phyloP scores from a whole-genome alignment of 805 yeast genomes.

The Starmerella floris region DNA sequence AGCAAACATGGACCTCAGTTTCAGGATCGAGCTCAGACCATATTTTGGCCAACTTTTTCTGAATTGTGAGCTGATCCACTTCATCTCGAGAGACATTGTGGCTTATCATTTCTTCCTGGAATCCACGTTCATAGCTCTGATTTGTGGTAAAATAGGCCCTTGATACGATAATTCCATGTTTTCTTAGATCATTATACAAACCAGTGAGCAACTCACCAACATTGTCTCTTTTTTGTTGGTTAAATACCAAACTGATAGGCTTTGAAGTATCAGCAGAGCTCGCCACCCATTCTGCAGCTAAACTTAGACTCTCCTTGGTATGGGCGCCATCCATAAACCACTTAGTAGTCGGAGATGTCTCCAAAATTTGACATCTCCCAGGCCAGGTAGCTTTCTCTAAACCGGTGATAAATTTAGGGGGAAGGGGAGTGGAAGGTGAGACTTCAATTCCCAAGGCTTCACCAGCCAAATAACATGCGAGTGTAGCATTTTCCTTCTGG shows the following conservation, averaged over 20 bases:
- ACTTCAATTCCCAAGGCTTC: conserved; percentile 31
- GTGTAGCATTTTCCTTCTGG: conserved; percentile 73
- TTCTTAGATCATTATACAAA: conserved; percentile 26
- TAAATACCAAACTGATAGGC: conserved; percentile 55
- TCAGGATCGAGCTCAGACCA: conserved; percentile 45
- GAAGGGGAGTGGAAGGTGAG: conserved; percentile 17
- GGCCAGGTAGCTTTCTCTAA: conserved; percentile 47
- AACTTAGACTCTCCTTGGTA: conserved; percentile 72
- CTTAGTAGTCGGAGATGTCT: conserved; percentile 34
- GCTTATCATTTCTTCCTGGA: conserved; percentile 64
- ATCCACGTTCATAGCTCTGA: conserved; percentile 82
- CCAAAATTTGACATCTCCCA: conserved; percentile 80
- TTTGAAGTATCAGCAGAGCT: conserved; percentile 20
- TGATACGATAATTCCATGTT: conserved; percentile 23
- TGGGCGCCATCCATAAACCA: conserved; percentile 97
- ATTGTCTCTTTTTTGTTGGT: conserved; percentile 85
- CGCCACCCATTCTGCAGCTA: conserved; percentile 71
- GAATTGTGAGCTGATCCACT: conserved; percentile 71
- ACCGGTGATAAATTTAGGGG: conserved; percentile 16
- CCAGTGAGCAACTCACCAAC: conserved; percentile 43
- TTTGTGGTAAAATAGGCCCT: conserved; percentile 68
- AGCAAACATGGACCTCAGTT: conserved; percentile 39
- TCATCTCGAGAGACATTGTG: conserved; percentile 67
- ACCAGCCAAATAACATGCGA: conserved; percentile 61
- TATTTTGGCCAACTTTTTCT: conserved; percentile 52